Evolutionary conservation across 257 asterid species (phyloP), one percentile per base, ranked within the genome.

Genomic region (Rehmannia glutinosa): DNA sequence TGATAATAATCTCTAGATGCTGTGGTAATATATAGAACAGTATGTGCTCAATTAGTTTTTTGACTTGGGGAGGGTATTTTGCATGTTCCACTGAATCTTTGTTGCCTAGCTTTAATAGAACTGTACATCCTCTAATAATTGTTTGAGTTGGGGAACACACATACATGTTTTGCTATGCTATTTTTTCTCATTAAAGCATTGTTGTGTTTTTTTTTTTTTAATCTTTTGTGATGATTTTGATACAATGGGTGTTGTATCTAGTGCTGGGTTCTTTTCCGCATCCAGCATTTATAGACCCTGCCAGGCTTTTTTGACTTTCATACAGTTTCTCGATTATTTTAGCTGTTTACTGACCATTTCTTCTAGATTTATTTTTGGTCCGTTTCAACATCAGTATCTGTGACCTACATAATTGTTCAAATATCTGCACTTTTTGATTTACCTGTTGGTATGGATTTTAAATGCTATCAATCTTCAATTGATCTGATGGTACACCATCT

Each of bases 1-100:
- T 50, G 71, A n/a, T 74, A 77, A 66, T 75, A 62, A 65, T 75
- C 69, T 53, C 32, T 69, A 43, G 67, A 58, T 77, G 78, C 79
- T 71, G 64, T 41, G 68, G 62, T 72, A 72, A 73, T 58, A 74
- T 41, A n/a, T 70, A 69, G 59, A 42, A 68, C 68, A 46, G 46
- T 55, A 7, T 69, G 54, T 19, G 52, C 47, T 27, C 56, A 41
- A 11, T 55, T 42, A 16, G 24, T 39, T 66, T n/a, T 50, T 25
- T 19, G 46, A 51, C 47, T 30, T 60, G 36, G 68, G 60, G 73
- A 36, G 28, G 53, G 54, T 24, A 21, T 25, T n/a, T 24, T 49
- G 51, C 62, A 64, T 43, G 16, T 56, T 35, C 53, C 49, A n/a
- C 50, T 8, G 28, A 47, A 12, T 45, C 57, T 5, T 47, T 59